phyloP scores from a whole-genome alignment of 208 protist genomes.

The Leishmania major region DNA sequence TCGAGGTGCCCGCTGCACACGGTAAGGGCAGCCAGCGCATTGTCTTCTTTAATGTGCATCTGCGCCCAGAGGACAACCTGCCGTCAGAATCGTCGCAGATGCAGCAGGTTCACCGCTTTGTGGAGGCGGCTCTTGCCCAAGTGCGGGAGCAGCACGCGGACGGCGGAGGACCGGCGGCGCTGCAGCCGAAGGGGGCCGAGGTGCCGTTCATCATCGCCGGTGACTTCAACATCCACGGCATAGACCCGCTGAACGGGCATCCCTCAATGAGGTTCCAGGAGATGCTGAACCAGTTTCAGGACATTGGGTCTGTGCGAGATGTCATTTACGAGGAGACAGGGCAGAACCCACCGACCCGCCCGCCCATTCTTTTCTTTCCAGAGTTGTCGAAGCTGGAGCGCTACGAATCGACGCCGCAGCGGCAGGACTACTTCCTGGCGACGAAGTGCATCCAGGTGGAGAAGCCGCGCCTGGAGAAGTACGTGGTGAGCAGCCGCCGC shows the following conservation, averaged over 20 bases:
- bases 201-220: constrained; percentile 81
- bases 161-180: not conserved
- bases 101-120: constrained; percentile 71
- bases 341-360: constrained; percentile 68
- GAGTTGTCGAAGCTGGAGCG: constrained; percentile 78
- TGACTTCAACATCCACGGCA: constrained; percentile 86
- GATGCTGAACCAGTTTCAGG: constrained; percentile 66
- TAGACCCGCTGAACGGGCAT: constrained; percentile 48
- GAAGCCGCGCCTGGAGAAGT: constrained; percentile 68
- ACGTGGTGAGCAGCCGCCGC: constrained; percentile 68
- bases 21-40: constrained; percentile 38
- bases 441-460: constrained; percentile 40
- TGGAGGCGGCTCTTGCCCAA: constrained; percentile 68
- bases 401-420: constrained; percentile 60
- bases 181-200: constrained; percentile 2
- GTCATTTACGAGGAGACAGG: constrained; percentile 61
- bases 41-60: constrained; percentile 87
- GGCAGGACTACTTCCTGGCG: constrained; percentile 91
- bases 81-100: constrained; percentile 68
- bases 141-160: constrained; percentile 31
- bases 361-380: constrained; percentile 81
- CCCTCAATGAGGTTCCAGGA: constrained; percentile 62
- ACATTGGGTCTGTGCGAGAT: constrained; percentile 62
- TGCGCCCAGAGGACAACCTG: constrained; percentile 67
- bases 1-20: constrained; percentile 59